These are phyloP conservation scores for Diversispora eburnea DNA, from an alignment of 192 early-diverging fungal species.

Conservation along the genomic window DNA sequence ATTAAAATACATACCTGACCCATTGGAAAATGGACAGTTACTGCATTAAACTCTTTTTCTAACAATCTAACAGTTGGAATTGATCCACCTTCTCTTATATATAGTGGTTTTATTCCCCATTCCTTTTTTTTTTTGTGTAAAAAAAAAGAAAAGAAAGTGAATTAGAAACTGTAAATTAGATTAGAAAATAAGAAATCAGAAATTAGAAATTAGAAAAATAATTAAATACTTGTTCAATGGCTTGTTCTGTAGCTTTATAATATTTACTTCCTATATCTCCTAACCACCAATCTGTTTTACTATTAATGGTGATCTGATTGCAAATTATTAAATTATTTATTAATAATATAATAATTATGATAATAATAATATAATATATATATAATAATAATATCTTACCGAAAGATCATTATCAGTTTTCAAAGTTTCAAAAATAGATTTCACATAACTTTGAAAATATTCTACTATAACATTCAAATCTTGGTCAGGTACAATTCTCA, in stretches of 20 bases:
- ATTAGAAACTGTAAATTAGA: neutral
- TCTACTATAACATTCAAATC: conserved; percentile 55
- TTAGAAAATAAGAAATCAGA: neutral
- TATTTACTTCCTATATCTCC: conserved; percentile 62
- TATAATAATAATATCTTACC: conserved; percentile 30
- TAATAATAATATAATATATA: conserved; percentile 14
- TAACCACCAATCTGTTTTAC: conserved; percentile 73
- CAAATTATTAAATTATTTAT: conserved; percentile 25
- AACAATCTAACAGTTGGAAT: conserved; percentile 75
- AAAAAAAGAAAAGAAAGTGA: neutral
- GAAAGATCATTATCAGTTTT: conserved; percentile 47
- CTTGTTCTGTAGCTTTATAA: conserved; percentile 64
- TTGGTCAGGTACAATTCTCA: conserved; percentile 77
- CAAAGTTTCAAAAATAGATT: conserved; percentile 46
- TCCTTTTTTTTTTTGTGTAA: conserved; percentile 29
- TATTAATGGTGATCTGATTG: conserved; percentile 56
- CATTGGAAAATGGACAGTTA: conserved; percentile 73
- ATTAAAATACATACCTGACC: conserved; percentile 50
- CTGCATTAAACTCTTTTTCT: conserved; percentile 59
- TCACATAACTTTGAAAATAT: conserved; percentile 55
- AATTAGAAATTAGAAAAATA: neutral
- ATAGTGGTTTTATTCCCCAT: conserved; percentile 61
- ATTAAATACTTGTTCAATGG: conserved; percentile 46
- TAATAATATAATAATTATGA: neutral
- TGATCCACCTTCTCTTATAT: conserved; percentile 75